phyloP scores from a whole-genome alignment of 352 stramenopile species.

The Pythium rhizo-oryzae region DNA sequence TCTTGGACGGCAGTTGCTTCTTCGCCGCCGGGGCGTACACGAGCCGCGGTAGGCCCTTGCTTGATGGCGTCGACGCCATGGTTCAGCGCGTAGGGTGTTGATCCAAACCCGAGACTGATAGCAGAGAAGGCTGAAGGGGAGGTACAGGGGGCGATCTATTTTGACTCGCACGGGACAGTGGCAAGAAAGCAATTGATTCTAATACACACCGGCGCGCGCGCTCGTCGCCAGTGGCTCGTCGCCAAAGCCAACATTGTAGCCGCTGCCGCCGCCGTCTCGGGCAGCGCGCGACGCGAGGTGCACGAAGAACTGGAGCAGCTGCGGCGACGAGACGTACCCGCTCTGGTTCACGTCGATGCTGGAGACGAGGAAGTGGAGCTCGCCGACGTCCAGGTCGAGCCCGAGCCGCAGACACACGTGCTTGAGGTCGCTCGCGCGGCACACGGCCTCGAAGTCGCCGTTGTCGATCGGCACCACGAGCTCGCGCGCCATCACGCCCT shows the following conservation, averaged over 20 bases:
- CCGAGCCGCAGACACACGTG: slow-evolving; percentile 73
- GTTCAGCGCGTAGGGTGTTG: background rate
- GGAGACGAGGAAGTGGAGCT: slow-evolving; percentile 57
- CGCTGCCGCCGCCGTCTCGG: background rate
- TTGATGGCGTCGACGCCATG: slow-evolving; percentile 11
- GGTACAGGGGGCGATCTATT: slow-evolving; percentile 11
- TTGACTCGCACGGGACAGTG: background rate
- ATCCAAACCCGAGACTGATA: background rate
- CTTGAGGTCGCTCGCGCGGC: slow-evolving; percentile 63
- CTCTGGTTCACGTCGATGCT: slow-evolving; percentile 50
- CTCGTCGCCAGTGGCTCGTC: slow-evolving; percentile 5
- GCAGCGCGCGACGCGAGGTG: slow-evolving; percentile 36
- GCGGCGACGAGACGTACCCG: slow-evolving; percentile 65
- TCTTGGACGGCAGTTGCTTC: slow-evolving; percentile 51
- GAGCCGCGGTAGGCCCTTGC: slow-evolving; percentile 46
- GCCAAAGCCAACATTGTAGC: background rate
- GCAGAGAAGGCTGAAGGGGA: background rate
- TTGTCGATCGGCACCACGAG: slow-evolving; percentile 73
- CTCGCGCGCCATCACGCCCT: slow-evolving; percentile 60
- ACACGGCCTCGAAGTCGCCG: slow-evolving; percentile 70
- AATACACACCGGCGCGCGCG: slow-evolving; percentile 14
- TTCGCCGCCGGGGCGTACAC: slow-evolving; percentile 50
- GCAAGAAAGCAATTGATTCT: background rate
- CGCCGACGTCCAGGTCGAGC: slow-evolving; percentile 63
- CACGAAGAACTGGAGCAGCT: slow-evolving; percentile 62